Evolutionary conservation across 805 yeast species (phyloP).

Genomic region (Yamadazyma akitaensis): DNA sequence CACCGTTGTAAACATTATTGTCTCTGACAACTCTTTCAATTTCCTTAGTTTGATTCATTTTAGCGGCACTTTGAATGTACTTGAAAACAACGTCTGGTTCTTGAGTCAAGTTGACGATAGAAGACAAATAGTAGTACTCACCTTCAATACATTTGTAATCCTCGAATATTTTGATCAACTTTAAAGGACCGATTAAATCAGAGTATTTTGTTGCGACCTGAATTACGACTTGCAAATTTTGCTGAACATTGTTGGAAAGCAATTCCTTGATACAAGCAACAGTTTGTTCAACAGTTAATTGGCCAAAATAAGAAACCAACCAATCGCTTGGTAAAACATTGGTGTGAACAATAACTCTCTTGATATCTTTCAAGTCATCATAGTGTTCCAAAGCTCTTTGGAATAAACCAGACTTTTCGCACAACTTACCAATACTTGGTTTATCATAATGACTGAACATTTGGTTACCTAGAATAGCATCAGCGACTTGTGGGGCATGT

Average conservation of each 20-base stretch:
- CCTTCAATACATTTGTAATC: constrained; percentile 93
- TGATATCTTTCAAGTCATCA: constrained; percentile 91
- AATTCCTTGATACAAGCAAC: constrained; percentile 83
- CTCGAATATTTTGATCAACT: constrained; percentile 86
- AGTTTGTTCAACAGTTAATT: constrained; percentile 90
- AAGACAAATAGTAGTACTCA: constrained; percentile 86
- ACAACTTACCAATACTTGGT: constrained; percentile 83
- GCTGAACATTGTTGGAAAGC: constrained; percentile 72
- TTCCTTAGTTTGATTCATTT: constrained; percentile 85
- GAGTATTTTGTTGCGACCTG: constrained; percentile 97
- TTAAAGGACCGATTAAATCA: constrained; percentile 83
- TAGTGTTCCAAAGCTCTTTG: constrained; percentile 97
- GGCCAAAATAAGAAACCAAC: constrained; percentile 90
- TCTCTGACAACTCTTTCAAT: constrained; percentile 95
- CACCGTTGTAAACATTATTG: constrained; percentile 92
- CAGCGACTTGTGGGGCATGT: constrained; percentile 99
- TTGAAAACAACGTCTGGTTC: constrained; percentile 95
- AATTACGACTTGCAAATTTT: constrained; percentile 86
- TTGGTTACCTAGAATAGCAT: constrained; percentile 92
- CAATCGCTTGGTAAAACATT: constrained; percentile 84
- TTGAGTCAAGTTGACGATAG: constrained; percentile 89
- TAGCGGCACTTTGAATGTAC: constrained; percentile 92
- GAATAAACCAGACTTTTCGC: constrained; percentile 93
- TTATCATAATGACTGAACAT: constrained; percentile 96
- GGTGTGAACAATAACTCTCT: constrained; percentile 90